phyloP scores from a whole-genome alignment of 1,284 basidiomycete species.

The Papiliotrema terrestris region DNA sequence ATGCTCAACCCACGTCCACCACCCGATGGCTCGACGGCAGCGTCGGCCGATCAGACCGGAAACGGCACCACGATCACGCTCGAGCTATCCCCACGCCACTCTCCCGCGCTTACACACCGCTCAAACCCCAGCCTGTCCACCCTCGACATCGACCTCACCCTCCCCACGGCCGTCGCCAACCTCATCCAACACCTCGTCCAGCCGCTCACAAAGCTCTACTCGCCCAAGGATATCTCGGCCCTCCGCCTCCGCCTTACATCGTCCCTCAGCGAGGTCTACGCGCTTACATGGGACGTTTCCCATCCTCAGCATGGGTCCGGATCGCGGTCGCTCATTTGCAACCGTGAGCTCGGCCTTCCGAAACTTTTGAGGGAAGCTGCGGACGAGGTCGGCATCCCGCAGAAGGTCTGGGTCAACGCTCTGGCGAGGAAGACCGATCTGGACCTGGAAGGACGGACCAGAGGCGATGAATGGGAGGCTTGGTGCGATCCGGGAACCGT shows the following conservation, averaged over 20 bases:
- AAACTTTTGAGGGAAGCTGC: conserved; percentile 28
- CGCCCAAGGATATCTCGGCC: conserved; percentile 24
- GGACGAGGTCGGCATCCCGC: conserved; percentile 25
- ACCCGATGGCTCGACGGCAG: no score
- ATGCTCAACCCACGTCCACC: no score
- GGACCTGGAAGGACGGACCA: conserved; percentile 10
- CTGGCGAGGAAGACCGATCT: conserved; percentile 20
- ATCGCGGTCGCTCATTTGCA: conserved; percentile 40
- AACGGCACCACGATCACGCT: not conserved
- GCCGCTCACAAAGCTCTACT: conserved; percentile 34
- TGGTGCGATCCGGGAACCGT: conserved; percentile 50
- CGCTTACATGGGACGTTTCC: conserved; percentile 38
- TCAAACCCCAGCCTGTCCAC: not conserved
- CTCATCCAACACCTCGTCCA: conserved; percentile 39
- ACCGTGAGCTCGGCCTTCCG: conserved; percentile 31
- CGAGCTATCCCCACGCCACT: conserved; percentile 5
- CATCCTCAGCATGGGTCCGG: conserved; percentile 40
- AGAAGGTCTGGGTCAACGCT: conserved; percentile 28
- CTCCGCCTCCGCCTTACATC: conserved; percentile 29
- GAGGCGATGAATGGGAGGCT: conserved; percentile 41
- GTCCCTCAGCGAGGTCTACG: conserved; percentile 20
- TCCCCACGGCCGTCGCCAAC: conserved; percentile 35
- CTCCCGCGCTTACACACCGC: conserved; percentile 8
- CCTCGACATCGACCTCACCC: conserved; percentile 19
- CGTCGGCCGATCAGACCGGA: not conserved